Evolutionary conservation across 805 yeast species (phyloP).

Genomic region (Ogataea ramenticola): DNA sequence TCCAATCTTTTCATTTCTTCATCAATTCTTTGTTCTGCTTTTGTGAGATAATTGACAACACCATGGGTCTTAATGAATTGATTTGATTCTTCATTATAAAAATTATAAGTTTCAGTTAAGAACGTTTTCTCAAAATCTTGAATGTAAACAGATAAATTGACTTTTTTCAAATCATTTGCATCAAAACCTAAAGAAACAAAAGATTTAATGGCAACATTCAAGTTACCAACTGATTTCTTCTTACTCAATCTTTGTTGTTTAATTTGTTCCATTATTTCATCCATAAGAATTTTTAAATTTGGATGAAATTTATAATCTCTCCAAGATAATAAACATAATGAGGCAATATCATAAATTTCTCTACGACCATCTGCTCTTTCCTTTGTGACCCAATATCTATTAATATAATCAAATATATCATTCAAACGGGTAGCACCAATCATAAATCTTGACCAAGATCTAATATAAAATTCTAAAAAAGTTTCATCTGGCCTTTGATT

Average conservation of each 20-base stretch:
- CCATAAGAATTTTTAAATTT: conserved; percentile 51
- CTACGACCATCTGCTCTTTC: conserved; percentile 91
- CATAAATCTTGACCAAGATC: conserved; percentile 82
- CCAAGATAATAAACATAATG: conserved; percentile 86
- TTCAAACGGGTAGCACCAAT: conserved; percentile 88
- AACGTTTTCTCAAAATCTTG: conserved; percentile 73
- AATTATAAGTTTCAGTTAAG: conserved; percentile 58
- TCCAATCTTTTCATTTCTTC: conserved; percentile 80
- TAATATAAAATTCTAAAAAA: conserved; percentile 75
- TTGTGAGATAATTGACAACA: conserved; percentile 84
- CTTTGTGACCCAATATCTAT: conserved; percentile 95
- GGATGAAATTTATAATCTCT: conserved; percentile 70
- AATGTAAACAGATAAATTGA: conserved; percentile 75
- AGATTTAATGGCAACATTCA: conserved; percentile 74
- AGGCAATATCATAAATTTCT: conserved; percentile 85
- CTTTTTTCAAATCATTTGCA: conserved; percentile 78
- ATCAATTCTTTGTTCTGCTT: conserved; percentile 72
- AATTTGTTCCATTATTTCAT: conserved; percentile 69
- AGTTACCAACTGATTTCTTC: conserved; percentile 55
- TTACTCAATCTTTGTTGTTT: conserved; percentile 74
- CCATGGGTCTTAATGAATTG: conserved; percentile 64
- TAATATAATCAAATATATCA: conserved; percentile 91
- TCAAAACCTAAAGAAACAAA: conserved; percentile 89
- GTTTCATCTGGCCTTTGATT: conserved; percentile 51
- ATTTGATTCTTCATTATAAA: conserved; percentile 62